Evolutionary conservation across 352 stramenopile genomes (phyloP), one percentile per base, ranked within the genome.

Genomic region (Thalassiosira hispida): DNA sequence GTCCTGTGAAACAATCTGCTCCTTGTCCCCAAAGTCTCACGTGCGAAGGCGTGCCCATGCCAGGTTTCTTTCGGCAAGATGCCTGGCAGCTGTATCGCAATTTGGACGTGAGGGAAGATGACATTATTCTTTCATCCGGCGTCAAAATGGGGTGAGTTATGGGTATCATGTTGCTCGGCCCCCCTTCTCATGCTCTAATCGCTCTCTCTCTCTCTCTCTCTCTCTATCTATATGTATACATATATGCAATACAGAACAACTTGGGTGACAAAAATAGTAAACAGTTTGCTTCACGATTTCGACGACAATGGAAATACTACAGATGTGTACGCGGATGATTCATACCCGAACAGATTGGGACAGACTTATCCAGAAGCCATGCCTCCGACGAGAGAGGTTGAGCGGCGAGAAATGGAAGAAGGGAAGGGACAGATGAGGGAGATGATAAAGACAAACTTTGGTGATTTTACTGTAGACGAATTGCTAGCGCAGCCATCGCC

Each of bases 341-440:
- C 20, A n/a, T 16, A 1, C 0, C 66, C 68, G 1, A 46, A 46
- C 2, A 47, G 67, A 35, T n/a, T 18, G 1, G 76, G 76, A 11
- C 76, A 83, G 33, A 79, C 69, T 0, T 83, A 83, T 63, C 76
- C 76, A 11, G 76, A 83, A n/a, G 68, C 22, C 20, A 31, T 67
- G 1, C 72, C 70, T 47, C 33, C 55, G 0, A 68, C 47, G 20
- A 51, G 69, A 14, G 11, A 42, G 2, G 53, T 71, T 12, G 42
- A 61, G 27, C 53, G 63, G 0, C 1, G 6, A 0, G 76, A 52
- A 0, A 56, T 83, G 23, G 69, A 65, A 42, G 25, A 8, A 0
- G 31, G 59, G 0, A 9, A 77, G 3, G 7, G 14, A 6, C n/a
- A 62, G n/a, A 60, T 68, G 1, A 29, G 29, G 2, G 27, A 29